Conservation (phyloP, 1,139 yeast species). For the Blastobotrys petasosporus region DNA sequence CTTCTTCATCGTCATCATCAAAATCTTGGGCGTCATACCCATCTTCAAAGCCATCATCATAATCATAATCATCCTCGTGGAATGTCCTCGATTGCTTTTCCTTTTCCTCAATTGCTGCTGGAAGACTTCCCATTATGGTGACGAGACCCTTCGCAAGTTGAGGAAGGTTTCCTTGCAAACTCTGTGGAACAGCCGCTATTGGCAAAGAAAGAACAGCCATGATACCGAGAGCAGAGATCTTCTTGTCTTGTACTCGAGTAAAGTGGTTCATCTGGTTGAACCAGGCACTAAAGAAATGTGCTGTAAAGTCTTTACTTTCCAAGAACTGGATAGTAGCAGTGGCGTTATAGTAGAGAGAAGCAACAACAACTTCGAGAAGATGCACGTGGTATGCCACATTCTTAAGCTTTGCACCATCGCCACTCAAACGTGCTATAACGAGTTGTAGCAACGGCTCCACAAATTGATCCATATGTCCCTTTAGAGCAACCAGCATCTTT, state of each 20-base stretch:
- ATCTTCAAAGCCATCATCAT: constrained; percentile 33
- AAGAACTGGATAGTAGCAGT: constrained; percentile 49
- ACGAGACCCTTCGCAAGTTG: constrained; percentile 47
- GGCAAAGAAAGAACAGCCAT: constrained; percentile 42
- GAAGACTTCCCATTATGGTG: constrained; percentile 51
- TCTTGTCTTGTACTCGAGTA: constrained; percentile 76
- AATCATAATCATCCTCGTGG: constrained; percentile 35
- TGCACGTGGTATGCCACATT: constrained; percentile 48
- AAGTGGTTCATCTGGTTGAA: constrained; percentile 50
- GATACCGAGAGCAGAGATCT: constrained; percentile 64
- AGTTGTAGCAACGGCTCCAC: constrained; percentile 40
- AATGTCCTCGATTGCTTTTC: constrained; percentile 58
- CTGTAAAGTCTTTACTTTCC: constrained; percentile 42
- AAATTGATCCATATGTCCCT: constrained; percentile 36
- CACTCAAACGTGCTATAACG: constrained; percentile 25
- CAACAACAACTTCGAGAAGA: constrained; percentile 58
- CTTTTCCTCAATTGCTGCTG: constrained; percentile 60
- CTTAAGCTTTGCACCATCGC: constrained; percentile 24
- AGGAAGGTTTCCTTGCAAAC: constrained; percentile 30
- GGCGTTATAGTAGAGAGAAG: constrained; percentile 62
- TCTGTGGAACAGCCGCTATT: constrained; percentile 36
- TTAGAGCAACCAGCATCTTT: constrained; percentile 45
- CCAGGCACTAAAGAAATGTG: constrained; percentile 62
- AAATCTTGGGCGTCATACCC: constrained; percentile 40
- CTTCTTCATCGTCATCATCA: constrained; percentile 40